Base-by-base conservation (phyloP, 495 filamentous ascomycete genomes). In the Trichoderma parareesei region DNA sequence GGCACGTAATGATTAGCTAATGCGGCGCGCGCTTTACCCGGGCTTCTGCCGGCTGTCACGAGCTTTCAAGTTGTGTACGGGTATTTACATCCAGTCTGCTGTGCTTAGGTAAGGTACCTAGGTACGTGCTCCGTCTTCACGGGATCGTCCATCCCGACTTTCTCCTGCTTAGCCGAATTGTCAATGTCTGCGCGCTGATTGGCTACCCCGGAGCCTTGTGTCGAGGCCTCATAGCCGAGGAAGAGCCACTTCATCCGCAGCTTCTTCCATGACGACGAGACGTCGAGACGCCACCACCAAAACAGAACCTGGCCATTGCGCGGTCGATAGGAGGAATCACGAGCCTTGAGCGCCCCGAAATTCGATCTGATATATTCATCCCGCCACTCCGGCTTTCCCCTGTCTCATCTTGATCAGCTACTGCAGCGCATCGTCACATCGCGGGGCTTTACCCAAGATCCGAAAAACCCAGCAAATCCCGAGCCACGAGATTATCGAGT, bases 101-200 rank as follows among this genome's bases (percentile, higher is more conserved):
- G 27, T 27, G 27, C 27, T 27, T 27, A 27, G 27, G 27, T 27
- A 27, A 27, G 27, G 27, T 27, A 2, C 27, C 27, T 27, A 27
- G 27, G 27, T 27, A 27, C 27, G 27, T 27, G 27, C 27, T 27
- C 27, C 27, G 27, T 27, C 27, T 27, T 27, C 27, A 27, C 27
- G 27, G 27, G 44, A 5, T 5, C 13, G 44, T 10, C 44, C 7
- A 16, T 57, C 37, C 53, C 53, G 53, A 35, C 53, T 57, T 57
- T 57, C 27, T 38, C 53, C 53, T 57, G 33, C 53, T 57, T 57
- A 57, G 53, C 53, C 53, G 53, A 57, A 57, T 57, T 57, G 53
- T 57, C 53, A 57, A 57, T 57, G 53, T 3, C 20, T 9, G 27
- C 20, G 27, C 11, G 13, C 9, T 57, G 53, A 57, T 57, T 57